These are phyloP conservation scores for Ascochyta koolunga DNA, from an alignment of 2,329 filamentous ascomycete species.

Conservation along the genomic window DNA sequence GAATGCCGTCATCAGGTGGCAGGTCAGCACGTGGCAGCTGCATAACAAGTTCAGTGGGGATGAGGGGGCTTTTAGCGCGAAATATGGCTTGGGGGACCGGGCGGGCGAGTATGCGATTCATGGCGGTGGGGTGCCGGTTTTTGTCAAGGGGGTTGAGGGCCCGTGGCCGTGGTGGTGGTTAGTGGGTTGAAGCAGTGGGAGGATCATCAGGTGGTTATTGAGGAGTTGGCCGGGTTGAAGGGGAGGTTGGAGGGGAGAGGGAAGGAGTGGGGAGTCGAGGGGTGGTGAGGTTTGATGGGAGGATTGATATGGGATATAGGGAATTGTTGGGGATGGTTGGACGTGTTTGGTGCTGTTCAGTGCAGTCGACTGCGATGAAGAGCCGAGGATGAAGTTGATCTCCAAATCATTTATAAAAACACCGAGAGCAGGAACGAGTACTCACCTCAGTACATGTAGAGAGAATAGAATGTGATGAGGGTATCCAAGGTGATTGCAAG, in stretches of 20 bases:
- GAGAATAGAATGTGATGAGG: not conserved
- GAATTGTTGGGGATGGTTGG: too few relatives aligned
- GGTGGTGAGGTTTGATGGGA: too few relatives aligned
- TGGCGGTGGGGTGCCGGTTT: conserved; percentile 75
- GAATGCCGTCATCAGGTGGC: conserved; percentile 73
- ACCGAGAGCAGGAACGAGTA: too few relatives aligned
- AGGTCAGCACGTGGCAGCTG: conserved; percentile 72
- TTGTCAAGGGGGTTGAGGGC: conserved; percentile 73
- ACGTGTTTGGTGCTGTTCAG: too few relatives aligned
- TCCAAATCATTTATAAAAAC: too few relatives aligned
- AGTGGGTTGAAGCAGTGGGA: conserved; percentile 79
- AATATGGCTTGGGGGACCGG: conserved; percentile 62
- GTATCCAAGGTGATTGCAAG: not conserved
- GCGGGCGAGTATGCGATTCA: conserved; percentile 73
- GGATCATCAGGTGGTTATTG: conserved; percentile 77
- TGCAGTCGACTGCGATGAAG: too few relatives aligned
- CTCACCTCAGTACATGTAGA: too few relatives aligned
- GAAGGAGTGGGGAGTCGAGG: not conserved
- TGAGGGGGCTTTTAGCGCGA: conserved; percentile 68
- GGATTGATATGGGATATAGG: too few relatives aligned
- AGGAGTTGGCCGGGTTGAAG: conserved; percentile 47
- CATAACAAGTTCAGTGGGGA: conserved; percentile 68
- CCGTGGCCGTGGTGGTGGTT: conserved; percentile 76
- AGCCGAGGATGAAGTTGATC: too few relatives aligned
- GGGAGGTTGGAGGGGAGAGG: conserved; percentile 15